These are phyloP conservation scores for Rhizopogon roseolus DNA, from an alignment of 768 basidiomycete species.

Conservation along the genomic window DNA sequence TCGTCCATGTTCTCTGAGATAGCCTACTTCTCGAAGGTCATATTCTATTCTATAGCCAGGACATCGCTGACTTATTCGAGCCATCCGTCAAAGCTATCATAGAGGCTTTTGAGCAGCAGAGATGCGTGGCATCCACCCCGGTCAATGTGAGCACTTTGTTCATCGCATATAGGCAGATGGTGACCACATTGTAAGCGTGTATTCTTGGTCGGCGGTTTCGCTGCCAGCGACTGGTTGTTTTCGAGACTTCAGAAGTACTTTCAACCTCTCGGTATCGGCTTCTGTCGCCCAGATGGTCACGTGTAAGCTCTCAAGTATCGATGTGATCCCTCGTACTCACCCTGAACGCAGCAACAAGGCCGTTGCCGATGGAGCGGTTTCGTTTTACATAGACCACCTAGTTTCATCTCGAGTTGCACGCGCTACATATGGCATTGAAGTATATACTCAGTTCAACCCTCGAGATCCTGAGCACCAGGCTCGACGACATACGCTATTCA, in stretches of 20 bases:
- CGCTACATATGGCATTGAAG: conserved; percentile 33
- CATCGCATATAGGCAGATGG: background rate
- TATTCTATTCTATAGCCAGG: background rate
- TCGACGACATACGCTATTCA: conserved; percentile 20
- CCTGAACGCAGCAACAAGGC: conserved; percentile 36
- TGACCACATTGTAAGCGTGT: conserved; percentile 18
- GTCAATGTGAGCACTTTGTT: conserved; percentile 22
- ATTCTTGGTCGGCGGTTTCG: conserved; percentile 52
- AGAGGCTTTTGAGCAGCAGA: background rate
- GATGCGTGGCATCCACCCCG: conserved; percentile 9
- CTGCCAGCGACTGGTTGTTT: conserved; percentile 44
- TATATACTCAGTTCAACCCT: conserved; percentile 20
- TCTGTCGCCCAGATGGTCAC: conserved; percentile 45
- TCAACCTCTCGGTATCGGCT: conserved; percentile 28
- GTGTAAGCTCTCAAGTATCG: conserved; percentile 29
- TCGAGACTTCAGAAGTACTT: conserved; percentile 33
- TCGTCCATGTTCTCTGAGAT: background rate
- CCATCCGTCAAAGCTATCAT: background rate
- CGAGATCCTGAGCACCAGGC: conserved; percentile 30
- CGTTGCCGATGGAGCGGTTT: conserved; percentile 45
- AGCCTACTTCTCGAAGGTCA: background rate
- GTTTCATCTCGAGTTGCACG: conserved; percentile 40
- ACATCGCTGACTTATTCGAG: background rate
- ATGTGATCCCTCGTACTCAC: background rate
- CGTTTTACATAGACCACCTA: conserved; percentile 37